These are phyloP conservation scores for Seiridium cupressi DNA, from an alignment of 2,329 filamentous ascomycete species.

Conservation along the genomic window DNA sequence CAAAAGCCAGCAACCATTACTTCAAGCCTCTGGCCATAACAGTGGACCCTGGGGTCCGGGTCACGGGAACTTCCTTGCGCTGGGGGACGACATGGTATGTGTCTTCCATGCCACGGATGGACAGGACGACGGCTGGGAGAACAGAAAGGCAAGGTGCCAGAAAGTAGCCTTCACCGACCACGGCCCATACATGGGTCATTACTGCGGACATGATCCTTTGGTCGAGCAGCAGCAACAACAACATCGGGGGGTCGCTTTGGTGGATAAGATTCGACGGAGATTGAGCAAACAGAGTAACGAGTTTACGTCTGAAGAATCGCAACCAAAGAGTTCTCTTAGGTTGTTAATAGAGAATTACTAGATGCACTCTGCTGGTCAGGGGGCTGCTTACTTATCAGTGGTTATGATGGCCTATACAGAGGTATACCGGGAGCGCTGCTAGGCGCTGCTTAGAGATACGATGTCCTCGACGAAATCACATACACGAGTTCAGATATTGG, in stretches of 20 bases:
- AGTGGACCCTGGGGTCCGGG: constrained; percentile 24
- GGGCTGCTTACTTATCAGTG: no score
- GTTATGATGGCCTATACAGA: no score
- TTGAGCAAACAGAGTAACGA: background rate
- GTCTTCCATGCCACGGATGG: constrained; percentile 29
- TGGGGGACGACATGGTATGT: constrained; percentile 21
- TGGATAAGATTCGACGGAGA: background rate
- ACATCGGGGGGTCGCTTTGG: background rate
- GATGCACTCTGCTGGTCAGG: background rate
- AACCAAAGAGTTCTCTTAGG: background rate
- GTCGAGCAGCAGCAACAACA: background rate
- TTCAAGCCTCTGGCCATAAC: constrained; percentile 16
- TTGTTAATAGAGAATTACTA: background rate
- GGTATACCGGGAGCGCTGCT: no score
- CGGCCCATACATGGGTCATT: constrained; percentile 19
- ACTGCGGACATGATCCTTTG: background rate
- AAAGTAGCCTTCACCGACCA: constrained; percentile 25
- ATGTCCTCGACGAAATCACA: no score
- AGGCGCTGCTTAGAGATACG: no score
- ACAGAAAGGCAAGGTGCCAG: constrained; percentile 25
- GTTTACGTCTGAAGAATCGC: background rate
- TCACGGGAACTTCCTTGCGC: constrained; percentile 24
- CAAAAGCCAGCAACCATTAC: constrained; percentile 24
- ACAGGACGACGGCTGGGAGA: constrained; percentile 26
- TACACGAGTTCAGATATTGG: no score